Conservation (phyloP, 106 monocot species). For the Acorus gramineus region DNA sequence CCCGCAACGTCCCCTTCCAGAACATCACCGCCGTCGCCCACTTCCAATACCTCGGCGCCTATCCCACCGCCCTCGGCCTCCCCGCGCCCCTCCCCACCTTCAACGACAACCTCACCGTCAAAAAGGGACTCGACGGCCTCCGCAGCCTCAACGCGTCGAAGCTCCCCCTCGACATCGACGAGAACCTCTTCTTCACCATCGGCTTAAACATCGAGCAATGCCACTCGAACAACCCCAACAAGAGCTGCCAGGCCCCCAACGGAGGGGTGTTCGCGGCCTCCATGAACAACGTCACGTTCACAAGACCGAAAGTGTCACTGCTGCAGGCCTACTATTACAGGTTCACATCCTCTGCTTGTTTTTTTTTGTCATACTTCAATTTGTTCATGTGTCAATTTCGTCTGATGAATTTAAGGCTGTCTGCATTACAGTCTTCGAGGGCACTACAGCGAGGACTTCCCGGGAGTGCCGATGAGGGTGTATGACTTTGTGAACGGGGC, state of each 20-base stretch:
- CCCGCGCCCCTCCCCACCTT: constrained; percentile 18
- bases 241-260: constrained; percentile 21
- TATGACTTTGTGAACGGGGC: constrained; percentile 32
- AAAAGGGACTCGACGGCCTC: constrained; percentile 7
- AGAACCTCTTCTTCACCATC: constrained; percentile 26
- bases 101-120: constrained; percentile 20
- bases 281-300: constrained; percentile 30
- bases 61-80: not conserved
- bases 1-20: too few relatives aligned
- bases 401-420: too few relatives aligned
- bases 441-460: constrained; percentile 16
- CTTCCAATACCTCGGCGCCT: constrained; percentile 22
- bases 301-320: constrained; percentile 10
- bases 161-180: constrained; percentile 23
- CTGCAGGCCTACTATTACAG: constrained; percentile 22
- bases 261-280: constrained; percentile 16
- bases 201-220: constrained; percentile 20
- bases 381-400: too few relatives aligned
- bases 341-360: too few relatives aligned
- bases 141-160: constrained; percentile 18
- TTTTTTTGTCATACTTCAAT: too few relatives aligned
- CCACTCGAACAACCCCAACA: constrained; percentile 12
- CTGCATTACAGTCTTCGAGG: too few relatives aligned
- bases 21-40: constrained; percentile 26
- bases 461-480: constrained; percentile 7